A percentile compares a stretch with the other conserved stretches of the same genome.
Evolutionary conservation across 2,329 filamentous ascomycete species (phyloP).

Genomic region (Davidsoniella australis): DNA sequence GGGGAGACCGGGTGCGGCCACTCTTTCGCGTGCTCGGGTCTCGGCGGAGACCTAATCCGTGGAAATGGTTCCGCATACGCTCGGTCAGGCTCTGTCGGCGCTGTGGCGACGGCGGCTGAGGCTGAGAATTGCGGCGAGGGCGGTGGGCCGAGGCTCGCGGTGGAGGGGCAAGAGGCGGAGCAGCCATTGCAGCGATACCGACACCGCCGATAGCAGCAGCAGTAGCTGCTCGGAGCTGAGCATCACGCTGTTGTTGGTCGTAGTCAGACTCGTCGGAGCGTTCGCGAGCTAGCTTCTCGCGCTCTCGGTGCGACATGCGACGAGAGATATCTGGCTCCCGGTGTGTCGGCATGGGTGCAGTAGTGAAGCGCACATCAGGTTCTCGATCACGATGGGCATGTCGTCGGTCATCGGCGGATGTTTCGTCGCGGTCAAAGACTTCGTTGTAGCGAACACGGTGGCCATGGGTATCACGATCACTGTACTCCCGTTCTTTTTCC

Average conservation of each 20-base stretch:
- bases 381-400: constrained; percentile 12
- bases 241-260: constrained; percentile 1
- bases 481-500: constrained; percentile 10
- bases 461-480: constrained; percentile 8
- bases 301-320: not conserved
- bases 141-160: constrained; percentile 1
- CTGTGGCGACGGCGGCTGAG: constrained; percentile 6
- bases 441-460: constrained; percentile 9
- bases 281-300: constrained; percentile 2
- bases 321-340: not conserved
- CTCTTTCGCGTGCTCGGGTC: constrained; percentile 8
- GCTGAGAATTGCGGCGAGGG: constrained; percentile 7
- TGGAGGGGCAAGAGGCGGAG: not conserved
- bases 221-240: not conserved
- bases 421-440: constrained; percentile 12
- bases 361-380: constrained; percentile 11
- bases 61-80: constrained; percentile 5
- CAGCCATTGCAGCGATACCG: not conserved
- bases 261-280: constrained; percentile 8
- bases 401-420: constrained; percentile 14
- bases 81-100: constrained; percentile 10
- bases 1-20: constrained; percentile 7
- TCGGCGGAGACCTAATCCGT: constrained; percentile 3
- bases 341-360: not conserved
- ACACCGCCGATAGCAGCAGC: too few species aligned